These are phyloP conservation scores for Gnaphalium uliginosum DNA, from an alignment of 129 eudicot genomes.

Conservation along the genomic window DNA sequence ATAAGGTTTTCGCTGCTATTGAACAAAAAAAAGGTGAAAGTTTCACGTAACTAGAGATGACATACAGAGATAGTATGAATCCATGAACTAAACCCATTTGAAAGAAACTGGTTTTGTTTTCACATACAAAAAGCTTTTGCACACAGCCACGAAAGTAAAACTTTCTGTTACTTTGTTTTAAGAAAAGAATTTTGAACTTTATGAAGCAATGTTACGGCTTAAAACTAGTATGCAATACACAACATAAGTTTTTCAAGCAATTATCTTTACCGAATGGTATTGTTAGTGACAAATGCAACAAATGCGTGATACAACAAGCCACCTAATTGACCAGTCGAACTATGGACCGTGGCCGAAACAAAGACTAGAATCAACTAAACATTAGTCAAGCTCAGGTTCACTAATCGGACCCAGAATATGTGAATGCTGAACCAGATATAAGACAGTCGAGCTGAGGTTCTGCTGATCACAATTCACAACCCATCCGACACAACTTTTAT, in stretches of 20 bases:
- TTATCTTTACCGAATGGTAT: not conserved
- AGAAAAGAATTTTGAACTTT: not conserved
- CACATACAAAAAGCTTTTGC: not conserved
- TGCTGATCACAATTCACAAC: not conserved
- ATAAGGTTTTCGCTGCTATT: no score
- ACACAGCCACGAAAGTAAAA: no score
- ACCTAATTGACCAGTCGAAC: not conserved
- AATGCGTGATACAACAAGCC: not conserved
- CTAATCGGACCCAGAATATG: not conserved
- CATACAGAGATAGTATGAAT: no score
- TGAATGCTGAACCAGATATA: not conserved
- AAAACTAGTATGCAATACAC: not conserved
- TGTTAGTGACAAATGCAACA: not conserved
- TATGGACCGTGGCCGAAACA: not conserved
- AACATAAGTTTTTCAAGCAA: not conserved
- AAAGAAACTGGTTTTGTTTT: no score
- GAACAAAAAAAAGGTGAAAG: no score
- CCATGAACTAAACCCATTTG: no score
- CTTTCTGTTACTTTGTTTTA: no score
- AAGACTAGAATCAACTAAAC: not conserved
- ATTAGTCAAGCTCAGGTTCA: not conserved
- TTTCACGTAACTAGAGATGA: no score
- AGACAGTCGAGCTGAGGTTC: conserved; percentile 1
- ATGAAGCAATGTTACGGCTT: not conserved
- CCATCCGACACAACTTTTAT: conserved; percentile 14